Evolutionary conservation across 257 asterid species (phyloP).

Genomic region (Solanum chiquidenum): DNA sequence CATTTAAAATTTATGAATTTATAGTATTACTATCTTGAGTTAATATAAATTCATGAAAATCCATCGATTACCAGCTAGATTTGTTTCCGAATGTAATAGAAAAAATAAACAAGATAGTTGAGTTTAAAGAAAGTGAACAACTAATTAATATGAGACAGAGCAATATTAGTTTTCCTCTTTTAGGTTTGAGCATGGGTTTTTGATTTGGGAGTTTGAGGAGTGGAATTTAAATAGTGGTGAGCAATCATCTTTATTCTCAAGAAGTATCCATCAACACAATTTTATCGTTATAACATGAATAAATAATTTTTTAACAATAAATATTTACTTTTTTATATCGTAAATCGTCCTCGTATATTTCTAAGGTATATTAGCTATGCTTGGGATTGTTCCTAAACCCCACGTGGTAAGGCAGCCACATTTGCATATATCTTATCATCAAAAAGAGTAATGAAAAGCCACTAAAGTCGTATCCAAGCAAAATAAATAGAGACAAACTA

Average conservation of each 20-base stretch:
- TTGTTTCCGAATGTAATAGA: background rate
- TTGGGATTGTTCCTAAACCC: background rate
- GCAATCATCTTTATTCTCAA: background rate
- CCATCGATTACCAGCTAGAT: background rate
- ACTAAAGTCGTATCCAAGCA: conserved; percentile 27
- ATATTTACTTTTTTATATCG: background rate
- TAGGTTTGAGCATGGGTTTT: background rate
- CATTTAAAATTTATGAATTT: background rate
- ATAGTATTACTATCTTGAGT: background rate
- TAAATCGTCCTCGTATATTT: too few relatives aligned
- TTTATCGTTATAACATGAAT: background rate
- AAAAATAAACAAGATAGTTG: background rate
- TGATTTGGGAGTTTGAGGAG: background rate
- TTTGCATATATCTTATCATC: background rate
- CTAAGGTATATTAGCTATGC: background rate
- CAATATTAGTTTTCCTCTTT: background rate
- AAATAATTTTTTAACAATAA: background rate
- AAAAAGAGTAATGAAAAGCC: conserved; percentile 20
- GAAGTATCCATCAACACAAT: background rate
- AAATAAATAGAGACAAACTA: conserved; percentile 16
- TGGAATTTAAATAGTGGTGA: background rate
- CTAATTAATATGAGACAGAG: background rate
- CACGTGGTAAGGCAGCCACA: conserved; percentile 33
- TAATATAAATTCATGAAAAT: rapidly evolving
- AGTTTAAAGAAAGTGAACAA: background rate